Percentiles rank a stretch among this genome's conserved stretches.
Conservation (phyloP, 768 basidiomycete species). For the Fomitopsis serialis region DNA sequence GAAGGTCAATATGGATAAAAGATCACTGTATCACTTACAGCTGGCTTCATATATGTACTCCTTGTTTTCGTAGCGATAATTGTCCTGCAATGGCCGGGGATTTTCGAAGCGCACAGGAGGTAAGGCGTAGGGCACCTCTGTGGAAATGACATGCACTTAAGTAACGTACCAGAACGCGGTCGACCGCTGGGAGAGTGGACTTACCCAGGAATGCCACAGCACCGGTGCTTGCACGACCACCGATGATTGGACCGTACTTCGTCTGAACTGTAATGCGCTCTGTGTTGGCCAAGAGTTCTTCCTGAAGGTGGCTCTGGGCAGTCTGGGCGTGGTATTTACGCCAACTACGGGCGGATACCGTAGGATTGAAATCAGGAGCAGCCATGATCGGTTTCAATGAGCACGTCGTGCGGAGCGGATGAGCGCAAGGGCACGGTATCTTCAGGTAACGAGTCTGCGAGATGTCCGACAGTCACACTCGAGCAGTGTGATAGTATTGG, state of each 20-base stretch:
- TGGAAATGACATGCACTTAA: not conserved
- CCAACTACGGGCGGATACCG: too few species aligned
- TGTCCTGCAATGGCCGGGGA: slow-evolving; percentile 47
- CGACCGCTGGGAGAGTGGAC: slow-evolving; percentile 4
- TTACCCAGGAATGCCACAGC: slow-evolving; percentile 63
- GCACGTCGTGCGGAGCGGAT: too few species aligned
- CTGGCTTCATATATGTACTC: slow-evolving; percentile 56
- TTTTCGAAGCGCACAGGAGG: slow-evolving; percentile 62
- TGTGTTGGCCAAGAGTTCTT: slow-evolving; percentile 41
- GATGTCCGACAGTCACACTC: too few species aligned
- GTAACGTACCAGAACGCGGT: not conserved
- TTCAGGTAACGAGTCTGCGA: too few species aligned
- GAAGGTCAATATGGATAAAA: slow-evolving; percentile 16
- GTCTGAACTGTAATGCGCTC: slow-evolving; percentile 47
- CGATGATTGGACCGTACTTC: slow-evolving; percentile 47
- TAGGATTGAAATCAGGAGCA: too few species aligned
- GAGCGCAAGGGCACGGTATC: too few species aligned
- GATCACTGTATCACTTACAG: slow-evolving; percentile 33
- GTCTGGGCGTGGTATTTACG: too few species aligned
- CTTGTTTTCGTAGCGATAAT: slow-evolving; percentile 51
- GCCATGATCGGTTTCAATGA: too few species aligned
- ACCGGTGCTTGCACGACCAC: slow-evolving; percentile 56
- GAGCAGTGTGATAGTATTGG: too few species aligned
- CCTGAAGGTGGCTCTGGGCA: slow-evolving; percentile 49
- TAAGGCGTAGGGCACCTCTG: slow-evolving; percentile 72